These are phyloP conservation scores for Liquidambar formosana DNA, from an alignment of 164 flowering plant species.

Conservation along the genomic window DNA sequence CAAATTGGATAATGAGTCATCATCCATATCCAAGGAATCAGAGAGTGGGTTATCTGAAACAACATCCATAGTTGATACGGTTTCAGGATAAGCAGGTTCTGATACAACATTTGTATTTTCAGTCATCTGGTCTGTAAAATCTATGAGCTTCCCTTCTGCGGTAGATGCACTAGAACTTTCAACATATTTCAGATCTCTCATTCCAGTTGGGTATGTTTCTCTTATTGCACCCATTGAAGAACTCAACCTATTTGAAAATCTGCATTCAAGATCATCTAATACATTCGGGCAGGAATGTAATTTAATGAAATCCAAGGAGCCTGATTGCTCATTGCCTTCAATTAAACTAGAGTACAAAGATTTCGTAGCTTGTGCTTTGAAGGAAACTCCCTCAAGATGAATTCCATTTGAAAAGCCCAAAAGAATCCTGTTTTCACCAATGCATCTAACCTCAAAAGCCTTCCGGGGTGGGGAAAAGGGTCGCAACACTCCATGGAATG, in stretches of 20 bases:
- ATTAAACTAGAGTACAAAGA: conserved; percentile 25
- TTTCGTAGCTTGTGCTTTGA: conserved; percentile 39
- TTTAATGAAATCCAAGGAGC: conserved; percentile 17
- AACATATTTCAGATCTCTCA: conserved; percentile 34
- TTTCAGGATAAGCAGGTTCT: conserved; percentile 27
- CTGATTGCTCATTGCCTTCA: conserved; percentile 27
- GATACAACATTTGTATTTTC: conserved; percentile 22
- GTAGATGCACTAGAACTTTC: conserved; percentile 28
- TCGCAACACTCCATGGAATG: conserved; percentile 36
- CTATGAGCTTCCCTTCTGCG: conserved; percentile 21
- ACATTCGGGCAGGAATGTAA: conserved; percentile 19
- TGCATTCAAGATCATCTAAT: conserved; percentile 19
- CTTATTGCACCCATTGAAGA: conserved; percentile 21
- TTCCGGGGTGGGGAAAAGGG: conserved; percentile 31
- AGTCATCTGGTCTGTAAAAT: conserved; percentile 23
- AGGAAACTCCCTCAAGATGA: conserved; percentile 32
- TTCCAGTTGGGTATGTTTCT: conserved; percentile 14
- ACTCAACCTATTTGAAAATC: conserved; percentile 26
- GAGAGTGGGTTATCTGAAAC: conserved; percentile 29
- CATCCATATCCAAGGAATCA: conserved; percentile 28
- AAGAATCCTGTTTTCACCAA: conserved; percentile 28
- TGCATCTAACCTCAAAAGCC: conserved; percentile 30
- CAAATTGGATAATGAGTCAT: conserved; percentile 32
- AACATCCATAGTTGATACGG: conserved; percentile 22
- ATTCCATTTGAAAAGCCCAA: conserved; percentile 29